Evolutionary conservation across 164 flowering plant genomes (phyloP), one percentile per base, ranked within the genome.

Genomic region (grape (Vitis vinifera)): DNA sequence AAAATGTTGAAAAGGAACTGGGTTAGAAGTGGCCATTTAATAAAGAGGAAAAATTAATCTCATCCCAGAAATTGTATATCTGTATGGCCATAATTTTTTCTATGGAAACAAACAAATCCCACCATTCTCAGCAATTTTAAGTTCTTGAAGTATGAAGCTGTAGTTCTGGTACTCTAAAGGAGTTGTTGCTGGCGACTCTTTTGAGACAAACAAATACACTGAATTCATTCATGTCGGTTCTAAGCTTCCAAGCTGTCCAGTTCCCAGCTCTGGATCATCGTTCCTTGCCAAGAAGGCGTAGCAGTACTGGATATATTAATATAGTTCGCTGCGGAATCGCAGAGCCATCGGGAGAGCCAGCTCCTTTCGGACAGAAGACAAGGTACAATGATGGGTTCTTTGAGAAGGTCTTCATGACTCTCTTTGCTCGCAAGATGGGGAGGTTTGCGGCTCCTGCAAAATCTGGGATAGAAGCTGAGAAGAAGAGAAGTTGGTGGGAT

Each of bases 361-460:
- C 98, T 13, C 98, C 97, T 4, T 9, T 94, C 77, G 97, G 97
- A 17, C 89, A 88, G 83, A 94, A 92, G 73, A 92, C 99, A 0
- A 79, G 75, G 74, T 95, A 95, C 86, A 83, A 78, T 7, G 99
- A 95, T 75, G 96, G 98, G 59, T 50, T 83, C 50, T 88, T 92
- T 29, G 98, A 89, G 88, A 92, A 79, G 85, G 85, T 67, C 2
- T 95, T 95, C 83, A 92, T 95, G 98, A 82, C 85, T 14, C 86
- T 95, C 0, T 95, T 95, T 68, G 94, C 97, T 1, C 68, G 89
- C 14, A 95, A 95, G 75, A 95, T 95, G 99, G 96, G 81, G 75
- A 95, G 87, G 58, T 95, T 88, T 69, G 88, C 82, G 2, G 70
- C 85, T 19, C 17, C 83, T 0, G 31, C 68, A 44, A 66, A 64